phyloP scores from a whole-genome alignment of 352 stramenopile species.

The Globisporangium rhizosaccharum region DNA sequence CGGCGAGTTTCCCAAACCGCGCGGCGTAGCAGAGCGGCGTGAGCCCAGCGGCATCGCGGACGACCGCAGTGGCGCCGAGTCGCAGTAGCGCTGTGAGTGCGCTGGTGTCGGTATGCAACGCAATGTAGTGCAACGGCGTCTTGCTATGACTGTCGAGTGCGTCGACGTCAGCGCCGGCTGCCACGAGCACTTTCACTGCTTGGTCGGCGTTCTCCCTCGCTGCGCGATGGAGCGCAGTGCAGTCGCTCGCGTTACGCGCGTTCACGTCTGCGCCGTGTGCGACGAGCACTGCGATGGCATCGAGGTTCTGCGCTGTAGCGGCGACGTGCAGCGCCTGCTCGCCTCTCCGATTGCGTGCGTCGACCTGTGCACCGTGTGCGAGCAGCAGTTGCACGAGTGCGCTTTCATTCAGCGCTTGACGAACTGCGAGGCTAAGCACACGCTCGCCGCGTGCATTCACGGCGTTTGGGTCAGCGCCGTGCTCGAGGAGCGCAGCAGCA shows the following conservation, averaged over 20 bases:
- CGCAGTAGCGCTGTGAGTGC: background rate
- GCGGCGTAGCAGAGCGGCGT: background rate
- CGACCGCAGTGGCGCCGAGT: background rate
- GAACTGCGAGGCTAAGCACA: background rate
- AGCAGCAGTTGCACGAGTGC: background rate
- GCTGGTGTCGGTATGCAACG: background rate
- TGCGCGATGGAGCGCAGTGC: too few species aligned
- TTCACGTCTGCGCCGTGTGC: conserved; percentile 2
- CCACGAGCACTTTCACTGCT: background rate
- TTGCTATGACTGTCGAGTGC: background rate
- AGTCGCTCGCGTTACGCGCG: background rate
- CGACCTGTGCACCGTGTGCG: background rate
- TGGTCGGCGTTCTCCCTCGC: too few species aligned
- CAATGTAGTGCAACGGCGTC: background rate
- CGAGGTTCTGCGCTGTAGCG: background rate
- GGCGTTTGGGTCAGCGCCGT: background rate
- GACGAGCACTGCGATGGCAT: background rate
- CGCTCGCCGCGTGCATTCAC: background rate
- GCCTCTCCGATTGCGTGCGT: background rate
- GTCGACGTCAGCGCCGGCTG: conserved; percentile 1
- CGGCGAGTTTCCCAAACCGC: background rate
- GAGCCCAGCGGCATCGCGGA: background rate
- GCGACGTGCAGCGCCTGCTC: background rate
- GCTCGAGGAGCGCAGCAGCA: background rate
- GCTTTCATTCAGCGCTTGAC: background rate